Evolutionary conservation across 345 rosid species (phyloP), one percentile per base, ranked within the genome.

Genomic region (Garcia nutans): DNA sequence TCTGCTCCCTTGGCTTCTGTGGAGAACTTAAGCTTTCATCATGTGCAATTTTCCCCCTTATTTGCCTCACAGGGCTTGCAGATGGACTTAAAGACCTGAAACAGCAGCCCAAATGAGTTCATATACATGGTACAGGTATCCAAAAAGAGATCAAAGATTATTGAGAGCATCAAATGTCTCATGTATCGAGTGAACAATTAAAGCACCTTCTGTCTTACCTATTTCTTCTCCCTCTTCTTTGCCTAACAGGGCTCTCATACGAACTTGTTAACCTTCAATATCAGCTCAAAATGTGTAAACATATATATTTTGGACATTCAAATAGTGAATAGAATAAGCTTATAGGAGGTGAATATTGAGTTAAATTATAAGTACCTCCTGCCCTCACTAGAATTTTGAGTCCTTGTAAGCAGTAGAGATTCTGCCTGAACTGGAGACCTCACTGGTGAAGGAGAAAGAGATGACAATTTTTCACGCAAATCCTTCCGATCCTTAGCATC

Each of bases 21-120:
- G 82, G 73, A 75, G 85, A 84, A 80, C 85, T 83, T 26, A 16
- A 67, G 61, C 76, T 76, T 60, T 58, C 71, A 42, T 75, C 88
- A 72, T 10, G 22, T 19, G 60, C 41, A 20, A 24, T 19, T 45
- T 56, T 47, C 58, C 42, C 74, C 61, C 49, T 28, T 33, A 57
- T 50, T 69, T 47, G 60, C 65, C 80, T 70, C 26, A 41, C 72
- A 42, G 64, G 74, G 66, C 80, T 73, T 2, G 42, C 57, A 68
- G 71, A 72, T 68, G 68, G 61, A 67, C 74, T 54, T 49, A 67
- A 45, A 31, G 76, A 68, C 50, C 73, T 76, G 23, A 17, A 60
- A 37, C 22, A 22, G 26, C 58, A 77, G 28, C 12, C 54, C 54
- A 74, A 63, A 47, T n/a, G 52, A 19, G 56, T 16, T 50, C 33